phyloP scores from a whole-genome alignment of 352 stramenopile species.

The Phytophthora ramorum region DNA sequence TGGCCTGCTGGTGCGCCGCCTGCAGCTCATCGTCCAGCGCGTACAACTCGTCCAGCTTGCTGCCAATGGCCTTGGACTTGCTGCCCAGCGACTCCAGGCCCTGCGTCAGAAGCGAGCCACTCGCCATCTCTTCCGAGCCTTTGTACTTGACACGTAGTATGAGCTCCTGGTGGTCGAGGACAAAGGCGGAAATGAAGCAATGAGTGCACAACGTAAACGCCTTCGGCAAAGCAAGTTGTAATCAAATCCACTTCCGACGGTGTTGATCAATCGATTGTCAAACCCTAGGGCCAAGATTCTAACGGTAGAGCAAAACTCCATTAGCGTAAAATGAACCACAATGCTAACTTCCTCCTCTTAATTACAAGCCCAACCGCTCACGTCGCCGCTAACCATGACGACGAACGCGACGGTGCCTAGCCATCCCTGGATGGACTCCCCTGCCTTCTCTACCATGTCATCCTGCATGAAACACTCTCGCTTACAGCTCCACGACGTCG shows the following conservation, averaged over 20 bases:
- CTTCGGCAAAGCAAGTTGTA: background rate
- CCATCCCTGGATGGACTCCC: conserved; percentile 10
- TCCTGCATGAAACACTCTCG: background rate
- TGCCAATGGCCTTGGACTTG: conserved; percentile 37
- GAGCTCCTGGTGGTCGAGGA: background rate
- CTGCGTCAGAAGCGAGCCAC: conserved; percentile 55
- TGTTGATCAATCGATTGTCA: background rate
- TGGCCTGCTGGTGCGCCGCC: conserved; percentile 54
- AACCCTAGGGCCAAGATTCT: background rate
- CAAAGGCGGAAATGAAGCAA: conserved; percentile 19
- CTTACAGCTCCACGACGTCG: conserved; percentile 67
- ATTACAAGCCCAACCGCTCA: conserved; percentile 30
- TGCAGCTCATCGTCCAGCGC: conserved; percentile 64
- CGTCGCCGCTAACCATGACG: conserved; percentile 6
- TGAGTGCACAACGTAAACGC: conserved; percentile 4
- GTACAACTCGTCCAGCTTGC: conserved; percentile 51
- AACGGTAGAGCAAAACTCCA: conserved; percentile 17
- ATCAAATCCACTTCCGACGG: conserved; percentile 25
- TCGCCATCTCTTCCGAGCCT: conserved; percentile 6
- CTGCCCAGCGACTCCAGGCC: conserved; percentile 44
- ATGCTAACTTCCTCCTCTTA: conserved; percentile 29
- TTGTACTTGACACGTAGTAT: background rate
- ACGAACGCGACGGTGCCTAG: conserved; percentile 4
- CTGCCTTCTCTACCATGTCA: conserved; percentile 24
- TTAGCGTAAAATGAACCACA: conserved; percentile 24